A percentile compares a stretch with the other conserved stretches of the same genome.
Evolutionary conservation across 176 grass and related monocot genomes (phyloP).

Genomic region (Eragrostis nindensis): DNA sequence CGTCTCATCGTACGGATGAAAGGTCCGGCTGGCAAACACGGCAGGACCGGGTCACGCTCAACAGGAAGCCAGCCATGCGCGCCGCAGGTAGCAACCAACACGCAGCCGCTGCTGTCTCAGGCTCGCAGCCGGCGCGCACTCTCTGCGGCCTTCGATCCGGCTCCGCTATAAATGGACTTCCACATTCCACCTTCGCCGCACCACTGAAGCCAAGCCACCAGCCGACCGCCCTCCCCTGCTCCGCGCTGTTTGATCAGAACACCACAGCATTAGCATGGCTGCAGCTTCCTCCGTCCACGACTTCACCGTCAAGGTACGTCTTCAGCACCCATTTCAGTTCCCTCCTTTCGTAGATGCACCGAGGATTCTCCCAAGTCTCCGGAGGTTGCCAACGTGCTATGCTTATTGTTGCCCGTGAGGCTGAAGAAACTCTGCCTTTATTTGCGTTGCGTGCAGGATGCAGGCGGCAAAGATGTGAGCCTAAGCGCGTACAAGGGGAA

Average conservation of each 20-base stretch:
- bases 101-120: no score
- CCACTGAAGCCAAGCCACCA: no score
- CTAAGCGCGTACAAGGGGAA: slow-evolving; percentile 75
- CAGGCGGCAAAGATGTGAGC: slow-evolving; percentile 59
- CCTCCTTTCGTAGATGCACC: not conserved
- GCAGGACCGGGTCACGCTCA: not conserved
- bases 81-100: no score
- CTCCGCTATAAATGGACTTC: slow-evolving; percentile 30
- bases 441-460: slow-evolving; percentile 47
- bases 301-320: slow-evolving; percentile 84
- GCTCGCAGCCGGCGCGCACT: not conserved
- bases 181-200: not conserved
- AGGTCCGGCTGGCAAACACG: not conserved
- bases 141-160: not conserved
- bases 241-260: no score
- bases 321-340: not conserved
- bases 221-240: no score
- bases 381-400: no score
- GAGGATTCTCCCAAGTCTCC: not conserved
- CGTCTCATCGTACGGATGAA: slow-evolving; percentile 13
- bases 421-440: not conserved
- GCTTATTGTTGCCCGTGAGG: not conserved
- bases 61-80: no score
- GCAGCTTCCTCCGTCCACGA: slow-evolving; percentile 66
- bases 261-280: slow-evolving; percentile 16